Evolutionary conservation across 2,329 filamentous ascomycete species (phyloP), one percentile per base, ranked within the genome.

Genomic region (Phialocephala subalpina): DNA sequence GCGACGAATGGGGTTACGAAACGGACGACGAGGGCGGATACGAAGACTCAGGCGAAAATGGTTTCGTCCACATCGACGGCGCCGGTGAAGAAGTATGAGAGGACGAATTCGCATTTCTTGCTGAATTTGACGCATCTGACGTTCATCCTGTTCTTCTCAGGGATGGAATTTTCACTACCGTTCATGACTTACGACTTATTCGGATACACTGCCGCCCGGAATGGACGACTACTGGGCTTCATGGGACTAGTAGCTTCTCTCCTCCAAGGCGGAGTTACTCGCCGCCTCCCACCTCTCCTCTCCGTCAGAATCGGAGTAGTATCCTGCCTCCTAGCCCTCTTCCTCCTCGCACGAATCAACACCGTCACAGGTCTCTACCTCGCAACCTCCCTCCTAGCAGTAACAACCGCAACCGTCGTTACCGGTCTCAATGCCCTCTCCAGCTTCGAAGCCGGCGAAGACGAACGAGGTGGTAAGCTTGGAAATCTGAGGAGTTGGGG

Each of bases 101-200:
- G 65, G 65, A 97, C 93, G 2, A 98, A 98, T 80, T 93, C 91
- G 3, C 93, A 96, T 72, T 80, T 87, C 35, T 78, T 97, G 14
- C 88, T 99, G 56, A 97, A 97, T 77, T 80, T 90, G 1, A 90
- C 93, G 0, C 96, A 99, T 79, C 91, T 98, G 75, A 81, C 90
- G 56, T 99, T 99, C 79, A 89, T 99, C 66, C 88, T 99, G 14
- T 97, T 97, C 80, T 99, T 99, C 81, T 97, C 93, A 1, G 96
- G 96, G 67, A 95, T 99, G 91, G 96, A 99, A 77, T 98, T 97
- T 79, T 97, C 94, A 0, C 86, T 99, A 2, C 94, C 96, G 0
- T 99, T 99, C 78, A 94, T 99, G 88, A 98, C 95, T 0, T 97
- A 96, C 74, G 95, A 97, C 61, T 87, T 99, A 53, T 98, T 98